Conservation (phyloP, 208 protist genomes). For the Leishmania mexicana region DNA sequence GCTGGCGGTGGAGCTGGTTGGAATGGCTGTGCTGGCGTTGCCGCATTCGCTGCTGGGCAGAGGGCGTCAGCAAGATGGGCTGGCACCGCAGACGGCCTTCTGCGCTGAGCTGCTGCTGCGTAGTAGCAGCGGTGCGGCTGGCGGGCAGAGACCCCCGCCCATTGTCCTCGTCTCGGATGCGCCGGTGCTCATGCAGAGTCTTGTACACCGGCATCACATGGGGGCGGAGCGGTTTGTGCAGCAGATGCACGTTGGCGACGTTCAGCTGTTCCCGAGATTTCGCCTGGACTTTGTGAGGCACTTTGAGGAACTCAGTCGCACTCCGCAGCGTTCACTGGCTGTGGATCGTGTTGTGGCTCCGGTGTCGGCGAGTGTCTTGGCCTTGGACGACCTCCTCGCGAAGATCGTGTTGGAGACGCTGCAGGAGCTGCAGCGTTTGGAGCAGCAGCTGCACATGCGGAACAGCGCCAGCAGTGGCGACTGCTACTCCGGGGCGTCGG, state of each 20-base stretch:
- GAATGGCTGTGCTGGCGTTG: conserved; percentile 45
- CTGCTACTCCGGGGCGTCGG: background rate
- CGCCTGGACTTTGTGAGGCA: conserved; percentile 76
- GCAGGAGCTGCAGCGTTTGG: conserved; percentile 59
- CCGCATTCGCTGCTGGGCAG: conserved; percentile 23
- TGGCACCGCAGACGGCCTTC: conserved; percentile 65
- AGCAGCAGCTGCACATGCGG: conserved; percentile 19
- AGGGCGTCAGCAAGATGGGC: conserved; percentile 29
- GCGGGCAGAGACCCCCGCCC: conserved; percentile 19
- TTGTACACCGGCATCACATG: conserved; percentile 67
- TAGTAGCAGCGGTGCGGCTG: conserved; percentile 9
- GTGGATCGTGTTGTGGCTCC: conserved; percentile 65
- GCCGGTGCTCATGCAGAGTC: conserved; percentile 53
- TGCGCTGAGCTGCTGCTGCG: conserved; percentile 74
- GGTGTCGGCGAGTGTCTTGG: conserved; percentile 26
- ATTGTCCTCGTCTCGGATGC: conserved; percentile 65
- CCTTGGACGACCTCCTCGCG: conserved; percentile 59
- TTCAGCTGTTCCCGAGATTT: conserved; percentile 86
- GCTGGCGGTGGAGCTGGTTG: conserved; percentile 56
- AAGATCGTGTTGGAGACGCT: conserved; percentile 72
- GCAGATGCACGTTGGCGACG: conserved; percentile 68
- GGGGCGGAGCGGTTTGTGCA: conserved; percentile 69
- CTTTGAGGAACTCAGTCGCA: conserved; percentile 58
- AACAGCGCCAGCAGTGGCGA: background rate
- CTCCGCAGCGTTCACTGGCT: conserved; percentile 33